A percentile compares a stretch with the other conserved stretches of the same genome.
These are phyloP conservation scores for Wolfiporia cocos DNA, from an alignment of 1,284 basidiomycete genomes.

Conservation along the genomic window DNA sequence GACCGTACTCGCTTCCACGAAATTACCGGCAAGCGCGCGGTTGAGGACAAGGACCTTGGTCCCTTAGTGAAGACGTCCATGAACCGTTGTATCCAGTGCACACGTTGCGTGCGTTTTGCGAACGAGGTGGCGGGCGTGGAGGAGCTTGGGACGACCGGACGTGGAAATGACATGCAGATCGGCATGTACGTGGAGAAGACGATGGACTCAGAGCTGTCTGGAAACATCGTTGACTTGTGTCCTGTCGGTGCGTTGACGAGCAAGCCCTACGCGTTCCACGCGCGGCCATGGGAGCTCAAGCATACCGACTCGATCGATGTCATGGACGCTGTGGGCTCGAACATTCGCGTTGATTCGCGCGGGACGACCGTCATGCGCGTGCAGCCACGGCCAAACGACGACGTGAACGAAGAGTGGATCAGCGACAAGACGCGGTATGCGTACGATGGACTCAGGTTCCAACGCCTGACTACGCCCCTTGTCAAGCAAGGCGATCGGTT, in stretches of 20 bases:
- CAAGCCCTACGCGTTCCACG: slow-evolving; percentile 97
- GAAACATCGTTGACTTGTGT: slow-evolving; percentile 96
- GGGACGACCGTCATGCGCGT: slow-evolving; percentile 97
- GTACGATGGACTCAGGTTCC: slow-evolving; percentile 93
- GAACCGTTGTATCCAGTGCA: slow-evolving; percentile 99
- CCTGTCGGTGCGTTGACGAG: slow-evolving; percentile 97
- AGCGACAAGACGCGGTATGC: slow-evolving; percentile 98
- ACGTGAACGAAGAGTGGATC: slow-evolving; percentile 99
- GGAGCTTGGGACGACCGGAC: slow-evolving; percentile 94
- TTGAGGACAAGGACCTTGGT: slow-evolving; percentile 98
- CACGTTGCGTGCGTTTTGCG: slow-evolving; percentile 97
- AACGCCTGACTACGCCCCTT: slow-evolving; percentile 91
- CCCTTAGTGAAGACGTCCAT: slow-evolving; percentile 99
- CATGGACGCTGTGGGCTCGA: slow-evolving; percentile 96
- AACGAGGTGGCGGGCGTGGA: slow-evolving; percentile 99
- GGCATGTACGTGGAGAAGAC: slow-evolving; percentile 98
- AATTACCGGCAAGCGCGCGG: slow-evolving; percentile 95
- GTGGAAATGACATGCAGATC: slow-evolving; percentile 98
- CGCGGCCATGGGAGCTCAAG: slow-evolving; percentile 98
- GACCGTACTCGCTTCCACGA: slow-evolving; percentile 98
- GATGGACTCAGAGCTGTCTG: slow-evolving; percentile 96
- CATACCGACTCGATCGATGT: slow-evolving; percentile 97
- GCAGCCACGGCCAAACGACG: slow-evolving; percentile 94
- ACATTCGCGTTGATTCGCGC: slow-evolving; percentile 95
- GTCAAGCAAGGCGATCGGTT: slow-evolving; percentile 92